Evolutionary conservation across 208 protist genomes (phyloP), one percentile per base, ranked within the genome.

Genomic region (Leishmania lainsoni): DNA sequence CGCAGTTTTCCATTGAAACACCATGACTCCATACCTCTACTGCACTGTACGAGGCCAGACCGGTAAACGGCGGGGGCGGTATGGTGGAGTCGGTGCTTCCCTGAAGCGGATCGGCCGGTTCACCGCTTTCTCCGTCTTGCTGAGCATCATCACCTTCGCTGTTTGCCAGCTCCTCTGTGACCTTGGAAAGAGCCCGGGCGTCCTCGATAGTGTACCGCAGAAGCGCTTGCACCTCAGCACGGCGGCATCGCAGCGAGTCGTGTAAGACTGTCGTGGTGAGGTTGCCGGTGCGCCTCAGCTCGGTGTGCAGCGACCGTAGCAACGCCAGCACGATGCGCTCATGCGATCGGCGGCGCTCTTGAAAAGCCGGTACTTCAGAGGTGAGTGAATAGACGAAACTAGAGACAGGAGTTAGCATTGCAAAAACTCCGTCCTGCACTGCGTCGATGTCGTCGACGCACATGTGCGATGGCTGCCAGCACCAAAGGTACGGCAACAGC

Each of bases 21-120:
- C 92, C 92, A 84, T 97, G 92, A 49, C 89, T 94, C 93, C 94
- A 97, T 76, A 91, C 76, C 79, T 96, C 91, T 45, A 97, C 82
- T 51, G 89, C 78, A 74, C 85, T 89, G 83, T 75, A 86, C 5
- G 89, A 93, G 71, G 86, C 89, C 77, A 90, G 75, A n/a, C 88
- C 92, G 42, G 76, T 81, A 83, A 95, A 91, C 66, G 58, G 78
- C 73, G 83, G 86, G 20, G 74, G 59, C 10, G 81, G 66, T n/a
- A 61, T 22, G 26, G 81, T 77, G 5, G 81, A 66, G 74, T 80
- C 71, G 35, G 68, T 71, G 20, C 52, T 26, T n/a, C 74, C 80
- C 73, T 42, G 14, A 56, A 14, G 17, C 5, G 72, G 20, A 52
- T 69, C 71, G 14, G 51, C 20, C 39, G n/a, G 16, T 5, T 42